These are phyloP conservation scores for Trametes elegans DNA, from an alignment of 768 basidiomycete genomes.

Conservation along the genomic window DNA sequence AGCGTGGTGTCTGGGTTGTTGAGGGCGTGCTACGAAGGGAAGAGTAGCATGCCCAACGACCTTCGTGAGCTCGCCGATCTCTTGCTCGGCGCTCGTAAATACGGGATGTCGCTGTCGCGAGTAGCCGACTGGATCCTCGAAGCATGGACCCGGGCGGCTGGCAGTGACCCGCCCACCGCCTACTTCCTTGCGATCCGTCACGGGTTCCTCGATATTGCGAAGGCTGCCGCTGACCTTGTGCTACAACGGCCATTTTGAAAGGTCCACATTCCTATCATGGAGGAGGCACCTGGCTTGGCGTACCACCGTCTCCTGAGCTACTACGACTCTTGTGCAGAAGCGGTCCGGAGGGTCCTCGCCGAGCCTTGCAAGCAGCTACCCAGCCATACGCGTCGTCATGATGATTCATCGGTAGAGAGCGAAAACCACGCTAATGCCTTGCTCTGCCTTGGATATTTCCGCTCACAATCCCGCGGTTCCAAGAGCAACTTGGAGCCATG, in stretches of 20 bases:
- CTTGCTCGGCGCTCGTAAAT: neutral
- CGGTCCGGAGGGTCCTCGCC: neutral
- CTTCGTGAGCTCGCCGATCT: neutral
- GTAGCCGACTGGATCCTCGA: neutral
- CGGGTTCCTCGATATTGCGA: neutral
- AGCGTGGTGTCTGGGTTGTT: neutral
- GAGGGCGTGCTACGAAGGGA: neutral
- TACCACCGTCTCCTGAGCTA: slow-evolving; percentile 15
- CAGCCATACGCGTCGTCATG: too few species aligned
- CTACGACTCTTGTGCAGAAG: slow-evolving; percentile 45
- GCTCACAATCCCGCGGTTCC: too few species aligned
- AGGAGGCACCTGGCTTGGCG: neutral
- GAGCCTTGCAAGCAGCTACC: neutral
- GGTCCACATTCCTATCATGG: neutral
- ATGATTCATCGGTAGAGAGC: too few species aligned
- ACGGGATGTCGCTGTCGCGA: neutral
- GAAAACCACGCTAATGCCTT: too few species aligned
- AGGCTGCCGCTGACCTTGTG: slow-evolving; percentile 28
- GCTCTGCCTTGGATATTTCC: too few species aligned
- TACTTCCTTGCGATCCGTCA: neutral
- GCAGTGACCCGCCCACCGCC: neutral
- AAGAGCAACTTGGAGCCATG: too few species aligned
- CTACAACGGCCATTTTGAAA: neutral
- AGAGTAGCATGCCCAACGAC: neutral
- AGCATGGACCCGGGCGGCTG: neutral